phyloP scores from a whole-genome alignment of 2,329 filamentous ascomycete species.

The Aspergillus spinulosporus region DNA sequence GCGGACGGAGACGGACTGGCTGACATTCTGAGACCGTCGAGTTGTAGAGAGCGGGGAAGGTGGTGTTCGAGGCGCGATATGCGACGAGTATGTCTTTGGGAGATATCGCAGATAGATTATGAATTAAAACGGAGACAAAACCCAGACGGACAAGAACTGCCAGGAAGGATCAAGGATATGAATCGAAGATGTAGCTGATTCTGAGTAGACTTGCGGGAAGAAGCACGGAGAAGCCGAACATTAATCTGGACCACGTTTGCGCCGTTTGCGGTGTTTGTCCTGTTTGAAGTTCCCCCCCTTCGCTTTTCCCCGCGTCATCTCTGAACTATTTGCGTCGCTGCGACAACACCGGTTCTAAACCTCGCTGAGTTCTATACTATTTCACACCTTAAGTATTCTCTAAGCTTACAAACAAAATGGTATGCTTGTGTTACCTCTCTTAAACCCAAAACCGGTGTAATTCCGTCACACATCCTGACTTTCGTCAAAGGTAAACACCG shows the following conservation, averaged over 20 bases:
- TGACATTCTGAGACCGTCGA: constrained; percentile 34
- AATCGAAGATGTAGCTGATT: neutral
- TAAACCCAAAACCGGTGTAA: neutral
- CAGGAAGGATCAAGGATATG: neutral
- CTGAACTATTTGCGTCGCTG: constrained; percentile 2
- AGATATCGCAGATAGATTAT: neutral
- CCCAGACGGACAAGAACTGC: neutral
- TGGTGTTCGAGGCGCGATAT: neutral
- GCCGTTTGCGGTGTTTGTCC: constrained; percentile 23
- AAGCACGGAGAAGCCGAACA: constrained; percentile 11
- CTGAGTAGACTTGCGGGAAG: constrained; percentile 8
- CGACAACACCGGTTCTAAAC: neutral
- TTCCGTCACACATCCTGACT: neutral
- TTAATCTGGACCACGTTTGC: constrained; percentile 19
- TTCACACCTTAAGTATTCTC: neutral
- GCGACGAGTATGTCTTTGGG: too few relatives aligned
- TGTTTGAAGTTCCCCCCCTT: constrained; percentile 22
- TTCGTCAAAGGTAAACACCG: constrained; percentile 63
- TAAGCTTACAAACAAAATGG: constrained; percentile 10
- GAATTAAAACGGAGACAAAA: neutral
- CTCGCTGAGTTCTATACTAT: neutral
- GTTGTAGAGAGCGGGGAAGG: neutral
- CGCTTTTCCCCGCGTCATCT: constrained; percentile 34
- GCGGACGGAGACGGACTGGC: constrained; percentile 45
- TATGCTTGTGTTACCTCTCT: neutral